Percentiles rank a stretch among this genome's conserved stretches.
Evolutionary conservation across 1,139 yeast species (phyloP).

Genomic region (Geotrichum phurueaensis): DNA sequence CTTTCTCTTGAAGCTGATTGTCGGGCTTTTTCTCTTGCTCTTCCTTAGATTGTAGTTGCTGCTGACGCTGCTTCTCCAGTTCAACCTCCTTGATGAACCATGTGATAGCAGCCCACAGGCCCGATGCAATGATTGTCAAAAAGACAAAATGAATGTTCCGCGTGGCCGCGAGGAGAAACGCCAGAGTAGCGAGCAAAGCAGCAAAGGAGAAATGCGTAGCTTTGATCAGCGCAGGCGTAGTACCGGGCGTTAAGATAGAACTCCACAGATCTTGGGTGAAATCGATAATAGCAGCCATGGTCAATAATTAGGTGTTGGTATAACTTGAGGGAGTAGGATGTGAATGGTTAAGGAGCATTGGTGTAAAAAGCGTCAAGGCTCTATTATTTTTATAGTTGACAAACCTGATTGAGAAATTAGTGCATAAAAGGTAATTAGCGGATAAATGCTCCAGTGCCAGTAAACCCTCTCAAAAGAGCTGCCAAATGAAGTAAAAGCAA

Average conservation of each 20-base stretch:
- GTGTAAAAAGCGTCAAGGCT: no score
- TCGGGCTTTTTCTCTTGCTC: constrained; percentile 3
- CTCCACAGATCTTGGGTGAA: constrained; percentile 71
- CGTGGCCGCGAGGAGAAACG: constrained; percentile 55
- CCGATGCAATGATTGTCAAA: constrained; percentile 59
- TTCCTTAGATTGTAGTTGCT: constrained; percentile 10
- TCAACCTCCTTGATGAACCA: constrained; percentile 82
- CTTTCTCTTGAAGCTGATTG: background rate
- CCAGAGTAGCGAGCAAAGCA: constrained; percentile 48
- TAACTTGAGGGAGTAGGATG: background rate
- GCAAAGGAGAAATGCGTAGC: constrained; percentile 74
- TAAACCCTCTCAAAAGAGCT: no score
- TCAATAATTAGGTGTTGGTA: background rate
- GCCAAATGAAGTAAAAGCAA: no score
- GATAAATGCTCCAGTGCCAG: no score
- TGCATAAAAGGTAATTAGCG: no score
- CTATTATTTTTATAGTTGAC: no score
- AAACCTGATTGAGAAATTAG: no score
- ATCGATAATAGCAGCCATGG: constrained; percentile 16
- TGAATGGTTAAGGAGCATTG: background rate
- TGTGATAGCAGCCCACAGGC: constrained; percentile 71
- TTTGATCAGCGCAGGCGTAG: constrained; percentile 74
- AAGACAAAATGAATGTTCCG: constrained; percentile 72
- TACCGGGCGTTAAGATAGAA: constrained; percentile 89
- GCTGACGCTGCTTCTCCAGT: constrained; percentile 39